Percentiles rank a stretch among this genome's conserved stretches.
Evolutionary conservation across 2,329 filamentous ascomycete genomes (phyloP).

Genomic region (Colletotrichum sp.): DNA sequence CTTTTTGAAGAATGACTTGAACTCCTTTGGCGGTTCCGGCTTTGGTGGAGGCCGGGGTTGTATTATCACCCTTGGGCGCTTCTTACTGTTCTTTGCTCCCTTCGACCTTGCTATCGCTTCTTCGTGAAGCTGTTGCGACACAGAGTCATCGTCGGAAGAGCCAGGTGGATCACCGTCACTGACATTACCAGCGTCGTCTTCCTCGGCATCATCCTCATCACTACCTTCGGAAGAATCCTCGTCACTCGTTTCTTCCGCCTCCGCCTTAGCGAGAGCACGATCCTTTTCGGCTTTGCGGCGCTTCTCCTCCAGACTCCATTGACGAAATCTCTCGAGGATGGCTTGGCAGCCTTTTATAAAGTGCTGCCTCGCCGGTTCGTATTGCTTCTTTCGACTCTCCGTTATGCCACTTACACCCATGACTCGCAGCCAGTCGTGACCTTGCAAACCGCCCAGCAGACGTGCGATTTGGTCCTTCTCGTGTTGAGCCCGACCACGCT

Average conservation of each 20-base stretch:
- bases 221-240: constrained; percentile 25
- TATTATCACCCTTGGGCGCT: constrained; percentile 29
- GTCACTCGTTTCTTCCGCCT: constrained; percentile 29
- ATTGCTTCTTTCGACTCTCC: constrained; percentile 84
- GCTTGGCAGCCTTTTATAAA: constrained; percentile 84
- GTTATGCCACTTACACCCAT: constrained; percentile 90
- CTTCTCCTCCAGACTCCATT: constrained; percentile 91
- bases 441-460: constrained; percentile 80
- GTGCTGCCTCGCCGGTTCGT: constrained; percentile 82
- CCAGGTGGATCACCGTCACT: constrained; percentile 54
- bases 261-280: constrained; percentile 57
- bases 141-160: constrained; percentile 69
- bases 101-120: constrained; percentile 66
- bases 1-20: constrained; percentile 88
- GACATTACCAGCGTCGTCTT: constrained; percentile 27
- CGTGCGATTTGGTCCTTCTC: constrained; percentile 70
- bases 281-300: constrained; percentile 79
- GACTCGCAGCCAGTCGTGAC: constrained; percentile 89
- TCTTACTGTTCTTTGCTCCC: constrained; percentile 38
- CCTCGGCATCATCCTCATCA: constrained; percentile 35
- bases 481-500: constrained; percentile 70
- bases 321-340: constrained; percentile 85
- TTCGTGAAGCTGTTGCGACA: constrained; percentile 77
- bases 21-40: constrained; percentile 59
- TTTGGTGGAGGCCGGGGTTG: constrained; percentile 29